Conservation (phyloP, 208 protist genomes). For the Naegleria lovaniensis region DNA sequence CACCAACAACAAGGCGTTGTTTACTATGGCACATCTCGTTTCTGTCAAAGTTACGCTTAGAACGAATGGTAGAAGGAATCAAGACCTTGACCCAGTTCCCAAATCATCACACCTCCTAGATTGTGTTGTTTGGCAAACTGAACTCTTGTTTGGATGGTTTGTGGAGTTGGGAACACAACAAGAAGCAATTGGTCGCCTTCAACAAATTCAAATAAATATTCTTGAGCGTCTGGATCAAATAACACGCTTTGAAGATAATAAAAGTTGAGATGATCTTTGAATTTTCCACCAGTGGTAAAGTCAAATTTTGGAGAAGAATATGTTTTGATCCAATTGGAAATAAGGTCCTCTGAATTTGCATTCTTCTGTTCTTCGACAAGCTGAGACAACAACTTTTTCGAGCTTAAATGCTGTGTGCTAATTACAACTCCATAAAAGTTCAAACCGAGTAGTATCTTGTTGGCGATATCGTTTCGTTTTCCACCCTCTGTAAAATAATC, state of each 20-base stretch:
- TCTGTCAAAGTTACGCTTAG: no score
- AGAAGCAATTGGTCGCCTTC: neutral
- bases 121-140: neutral
- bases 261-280: neutral
- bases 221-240: neutral
- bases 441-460: neutral
- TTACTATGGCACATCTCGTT: no score
- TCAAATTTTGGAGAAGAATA: neutral
- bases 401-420: neutral
- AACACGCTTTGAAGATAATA: neutral
- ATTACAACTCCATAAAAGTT: constrained; percentile 4
- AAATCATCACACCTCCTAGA: neutral
- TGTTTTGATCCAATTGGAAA: neutral
- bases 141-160: neutral
- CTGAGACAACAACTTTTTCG: neutral
- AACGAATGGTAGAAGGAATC: neutral
- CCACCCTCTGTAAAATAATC: neutral
- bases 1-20: no score
- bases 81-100: neutral
- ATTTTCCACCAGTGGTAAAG: neutral
- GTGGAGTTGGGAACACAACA: neutral
- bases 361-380: neutral
- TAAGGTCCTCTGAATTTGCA: neutral
- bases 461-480: neutral
- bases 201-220: neutral